phyloP scores from a whole-genome alignment of 176 grass and related monocot genomes.

The Dendrocalamus sinicus region DNA sequence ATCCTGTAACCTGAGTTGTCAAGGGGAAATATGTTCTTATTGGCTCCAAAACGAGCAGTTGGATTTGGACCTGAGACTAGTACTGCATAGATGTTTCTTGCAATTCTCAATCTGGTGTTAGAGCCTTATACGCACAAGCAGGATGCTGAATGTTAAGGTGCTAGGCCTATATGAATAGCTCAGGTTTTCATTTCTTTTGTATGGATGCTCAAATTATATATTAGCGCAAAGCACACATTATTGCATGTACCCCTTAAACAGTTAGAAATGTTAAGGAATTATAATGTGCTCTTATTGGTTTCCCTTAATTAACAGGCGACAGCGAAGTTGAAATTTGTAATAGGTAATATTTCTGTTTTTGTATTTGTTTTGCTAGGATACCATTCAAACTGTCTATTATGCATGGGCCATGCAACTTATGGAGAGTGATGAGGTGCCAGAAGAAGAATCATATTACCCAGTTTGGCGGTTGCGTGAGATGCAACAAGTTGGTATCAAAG shows the following conservation, averaged over 20 bases:
- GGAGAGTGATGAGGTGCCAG: slow-evolving; percentile 71
- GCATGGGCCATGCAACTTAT: slow-evolving; percentile 93
- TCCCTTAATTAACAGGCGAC: slow-evolving; percentile 21
- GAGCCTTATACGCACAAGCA: background rate
- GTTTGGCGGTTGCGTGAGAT: slow-evolving; percentile 94
- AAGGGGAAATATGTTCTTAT: slow-evolving; percentile 26
- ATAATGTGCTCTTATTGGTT: background rate
- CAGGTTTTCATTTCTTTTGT: background rate
- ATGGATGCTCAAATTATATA: background rate
- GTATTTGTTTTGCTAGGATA: slow-evolving; percentile 61
- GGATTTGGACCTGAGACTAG: background rate
- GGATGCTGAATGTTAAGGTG: background rate
- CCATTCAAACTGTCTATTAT: slow-evolving; percentile 78
- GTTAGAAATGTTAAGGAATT: background rate
- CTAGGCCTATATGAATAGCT: background rate
- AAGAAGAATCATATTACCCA: slow-evolving; percentile 77
- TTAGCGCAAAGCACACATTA: background rate
- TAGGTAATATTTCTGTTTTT: slow-evolving; percentile 31
- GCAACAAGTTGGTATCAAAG: slow-evolving; percentile 74
- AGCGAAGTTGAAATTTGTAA: background rate
- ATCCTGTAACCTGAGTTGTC: slow-evolving; percentile 3
- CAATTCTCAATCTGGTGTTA: background rate
- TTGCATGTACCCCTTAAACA: background rate
- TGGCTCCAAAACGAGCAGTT: background rate
- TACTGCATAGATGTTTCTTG: slow-evolving; percentile 17